A percentile compares a stretch with the other conserved stretches of the same genome.
phyloP scores from a whole-genome alignment of 441 rosid genomes.

The Populus hybrid region DNA sequence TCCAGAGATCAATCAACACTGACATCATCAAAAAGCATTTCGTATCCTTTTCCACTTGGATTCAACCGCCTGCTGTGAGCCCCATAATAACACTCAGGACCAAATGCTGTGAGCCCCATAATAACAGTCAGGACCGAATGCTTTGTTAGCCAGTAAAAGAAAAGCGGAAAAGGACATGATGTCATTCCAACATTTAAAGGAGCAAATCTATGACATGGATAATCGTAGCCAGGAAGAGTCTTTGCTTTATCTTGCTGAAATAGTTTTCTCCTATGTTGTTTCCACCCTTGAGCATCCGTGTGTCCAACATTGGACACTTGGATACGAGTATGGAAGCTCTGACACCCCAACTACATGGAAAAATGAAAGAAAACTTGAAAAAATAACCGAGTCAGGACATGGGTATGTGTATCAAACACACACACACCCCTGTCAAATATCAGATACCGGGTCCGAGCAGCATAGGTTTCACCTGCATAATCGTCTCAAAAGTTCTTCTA shows the following conservation, averaged over 20 bases:
- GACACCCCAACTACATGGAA: neutral
- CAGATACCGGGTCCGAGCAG: neutral
- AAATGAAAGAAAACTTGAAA: neutral
- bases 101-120: neutral
- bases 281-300: no score
- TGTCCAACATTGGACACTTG: neutral
- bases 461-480: neutral
- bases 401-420: neutral
- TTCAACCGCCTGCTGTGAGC: neutral
- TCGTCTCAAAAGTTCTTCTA: neutral
- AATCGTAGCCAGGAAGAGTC: no score
- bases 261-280: neutral
- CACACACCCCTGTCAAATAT: neutral
- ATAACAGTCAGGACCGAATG: no score
- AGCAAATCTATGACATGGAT: neutral
- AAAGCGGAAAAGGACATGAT: neutral
- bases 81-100: neutral
- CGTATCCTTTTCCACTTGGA: neutral
- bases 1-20: neutral
- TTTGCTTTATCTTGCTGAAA: neutral
- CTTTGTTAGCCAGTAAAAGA: neutral
- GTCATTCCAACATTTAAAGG: neutral
- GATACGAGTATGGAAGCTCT: neutral
- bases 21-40: neutral
- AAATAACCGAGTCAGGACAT: neutral